phyloP scores from a whole-genome alignment of 345 rosid species.

The Brassica incana region DNA sequence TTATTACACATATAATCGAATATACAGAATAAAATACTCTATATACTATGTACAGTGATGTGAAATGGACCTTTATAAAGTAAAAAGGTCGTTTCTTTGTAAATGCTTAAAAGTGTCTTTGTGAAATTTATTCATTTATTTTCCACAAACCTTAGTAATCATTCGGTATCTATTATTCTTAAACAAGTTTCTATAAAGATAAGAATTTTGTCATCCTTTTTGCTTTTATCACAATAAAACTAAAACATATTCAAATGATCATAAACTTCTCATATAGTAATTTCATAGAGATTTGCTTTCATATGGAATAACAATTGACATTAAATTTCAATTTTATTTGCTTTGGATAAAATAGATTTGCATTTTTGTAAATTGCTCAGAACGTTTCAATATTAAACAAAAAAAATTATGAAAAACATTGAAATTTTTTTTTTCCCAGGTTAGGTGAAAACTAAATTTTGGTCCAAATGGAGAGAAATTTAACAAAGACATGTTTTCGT shows the following conservation, averaged over 20 bases:
- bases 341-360: neutral
- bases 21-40: neutral
- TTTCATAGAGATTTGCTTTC: neutral
- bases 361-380: neutral
- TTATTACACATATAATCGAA: neutral
- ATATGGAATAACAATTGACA: neutral
- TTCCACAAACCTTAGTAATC: neutral
- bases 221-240: neutral
- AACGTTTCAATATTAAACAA: neutral
- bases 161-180: neutral
- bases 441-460: neutral
- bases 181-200: slow-evolving; percentile 13
- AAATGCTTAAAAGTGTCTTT: neutral
- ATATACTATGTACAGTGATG: neutral
- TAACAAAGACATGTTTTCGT: neutral
- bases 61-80: neutral
- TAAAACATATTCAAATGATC: neutral
- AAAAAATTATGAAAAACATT: neutral
- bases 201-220: neutral
- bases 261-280: neutral
- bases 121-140: slow-evolving; percentile 6
- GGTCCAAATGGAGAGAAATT: neutral
- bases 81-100: slow-evolving; percentile 12
- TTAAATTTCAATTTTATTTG: neutral
- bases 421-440: neutral